These are phyloP conservation scores for Tolypocladium ovalisporum DNA, from an alignment of 2,329 filamentous ascomycete genomes.

Conservation along the genomic window DNA sequence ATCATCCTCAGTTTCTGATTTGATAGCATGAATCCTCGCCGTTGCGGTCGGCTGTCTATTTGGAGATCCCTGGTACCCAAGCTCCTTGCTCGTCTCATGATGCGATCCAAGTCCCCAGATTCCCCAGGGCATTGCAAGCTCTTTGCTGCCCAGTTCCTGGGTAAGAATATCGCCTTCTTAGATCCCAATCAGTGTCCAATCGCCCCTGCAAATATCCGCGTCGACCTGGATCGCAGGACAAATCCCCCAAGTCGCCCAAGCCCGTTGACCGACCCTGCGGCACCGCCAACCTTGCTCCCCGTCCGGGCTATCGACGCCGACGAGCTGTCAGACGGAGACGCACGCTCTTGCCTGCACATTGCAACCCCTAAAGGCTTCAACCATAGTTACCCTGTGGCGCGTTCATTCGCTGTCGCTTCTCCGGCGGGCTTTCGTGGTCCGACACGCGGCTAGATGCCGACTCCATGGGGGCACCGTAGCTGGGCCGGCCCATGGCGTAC, in stretches of 20 bases:
- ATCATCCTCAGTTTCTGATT: neutral
- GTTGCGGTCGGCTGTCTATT: neutral
- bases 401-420: slow-evolving; percentile 43
- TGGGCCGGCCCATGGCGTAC: slow-evolving; percentile 23
- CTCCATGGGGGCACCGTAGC: slow-evolving; percentile 13
- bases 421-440: slow-evolving; percentile 32
- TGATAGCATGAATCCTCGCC: neutral
- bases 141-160: neutral
- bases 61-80: neutral
- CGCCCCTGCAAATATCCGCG: neutral
- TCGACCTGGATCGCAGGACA: neutral
- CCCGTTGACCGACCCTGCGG: neutral
- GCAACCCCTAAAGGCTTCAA: slow-evolving; percentile 6
- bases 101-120: neutral
- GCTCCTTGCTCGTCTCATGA: neutral
- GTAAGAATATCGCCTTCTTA: neutral
- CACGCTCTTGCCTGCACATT: too few relatives aligned
- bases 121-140: neutral
- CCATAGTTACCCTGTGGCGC: slow-evolving; percentile 29
- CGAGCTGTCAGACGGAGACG: neutral
- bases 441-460: slow-evolving; percentile 19
- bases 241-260: neutral
- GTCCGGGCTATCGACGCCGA: neutral
- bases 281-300: too few relatives aligned
- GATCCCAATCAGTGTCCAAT: neutral